Evolutionary conservation across 805 yeast genomes (phyloP).

Genomic region (Sugiyamaella boreocaroliniensis): DNA sequence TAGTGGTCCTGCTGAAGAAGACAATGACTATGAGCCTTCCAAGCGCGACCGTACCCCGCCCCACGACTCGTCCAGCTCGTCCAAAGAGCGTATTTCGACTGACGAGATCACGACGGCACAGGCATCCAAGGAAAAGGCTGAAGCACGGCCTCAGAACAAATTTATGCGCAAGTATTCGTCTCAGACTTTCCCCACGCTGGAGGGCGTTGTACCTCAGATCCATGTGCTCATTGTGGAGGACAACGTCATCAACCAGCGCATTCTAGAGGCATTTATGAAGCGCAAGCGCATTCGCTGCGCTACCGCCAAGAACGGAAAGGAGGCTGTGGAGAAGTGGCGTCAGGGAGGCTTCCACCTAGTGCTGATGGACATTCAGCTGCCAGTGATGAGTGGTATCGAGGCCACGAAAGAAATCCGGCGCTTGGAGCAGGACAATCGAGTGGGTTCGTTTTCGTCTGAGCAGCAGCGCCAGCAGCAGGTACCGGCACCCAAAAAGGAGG

Average conservation of each 20-base stretch:
- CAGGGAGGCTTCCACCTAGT: conserved; percentile 92
- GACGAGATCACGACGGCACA: neutral
- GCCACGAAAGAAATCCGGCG: conserved; percentile 89
- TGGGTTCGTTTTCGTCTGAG: conserved; percentile 51
- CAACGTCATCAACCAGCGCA: conserved; percentile 87
- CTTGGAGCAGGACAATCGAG: conserved; percentile 69
- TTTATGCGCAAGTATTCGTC: neutral
- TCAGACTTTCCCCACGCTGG: conserved; percentile 16
- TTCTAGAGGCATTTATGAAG: conserved; percentile 79
- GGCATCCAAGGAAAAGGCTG: neutral
- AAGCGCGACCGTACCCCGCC: neutral
- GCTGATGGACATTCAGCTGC: conserved; percentile 94
- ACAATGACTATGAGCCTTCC: neutral
- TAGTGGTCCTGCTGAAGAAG: neutral
- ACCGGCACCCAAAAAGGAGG: conserved; percentile 34
- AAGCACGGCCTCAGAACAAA: neutral
- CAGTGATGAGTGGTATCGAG: conserved; percentile 92
- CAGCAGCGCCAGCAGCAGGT: conserved; percentile 27
- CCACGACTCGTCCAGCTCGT: neutral
- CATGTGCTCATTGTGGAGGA: conserved; percentile 94
- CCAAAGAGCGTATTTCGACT: neutral
- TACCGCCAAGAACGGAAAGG: conserved; percentile 88
- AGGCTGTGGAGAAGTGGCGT: conserved; percentile 92
- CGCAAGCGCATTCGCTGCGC: conserved; percentile 78
- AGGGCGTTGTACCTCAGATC: conserved; percentile 75